phyloP scores from a whole-genome alignment of 495 filamentous ascomycete species.

The Gamarada debralockiae region DNA sequence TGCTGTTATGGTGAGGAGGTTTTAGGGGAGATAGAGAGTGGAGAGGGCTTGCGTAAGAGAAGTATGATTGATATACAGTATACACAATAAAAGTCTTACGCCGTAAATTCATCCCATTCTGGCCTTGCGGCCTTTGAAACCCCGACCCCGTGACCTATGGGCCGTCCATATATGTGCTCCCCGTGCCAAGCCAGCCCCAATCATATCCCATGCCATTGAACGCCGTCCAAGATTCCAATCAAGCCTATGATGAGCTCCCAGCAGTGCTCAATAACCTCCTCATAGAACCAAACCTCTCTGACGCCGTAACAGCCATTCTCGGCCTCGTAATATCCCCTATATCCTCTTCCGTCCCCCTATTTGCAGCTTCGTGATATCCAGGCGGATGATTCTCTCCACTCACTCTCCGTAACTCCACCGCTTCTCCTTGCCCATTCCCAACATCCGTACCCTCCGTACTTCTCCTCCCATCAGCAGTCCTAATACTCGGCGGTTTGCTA shows the following conservation, averaged over 20 bases:
- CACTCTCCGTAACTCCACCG: constrained; percentile 13
- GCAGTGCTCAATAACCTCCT: constrained; percentile 3
- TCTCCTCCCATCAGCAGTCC: neutral
- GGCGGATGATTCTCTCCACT: constrained; percentile 8
- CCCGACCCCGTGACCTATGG: neutral
- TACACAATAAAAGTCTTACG: no score
- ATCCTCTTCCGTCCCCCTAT: neutral
- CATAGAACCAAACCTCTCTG: constrained; percentile 4
- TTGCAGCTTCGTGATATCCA: constrained; percentile 11
- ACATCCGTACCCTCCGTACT: neutral
- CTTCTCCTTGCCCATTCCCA: neutral
- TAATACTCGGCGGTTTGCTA: constrained; percentile 26
- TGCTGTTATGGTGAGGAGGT: constrained; percentile 32
- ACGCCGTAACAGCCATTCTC: constrained; percentile 10
- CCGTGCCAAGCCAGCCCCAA: neutral
- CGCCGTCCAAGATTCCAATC: neutral
- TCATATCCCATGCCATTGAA: neutral
- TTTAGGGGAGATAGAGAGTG: neutral
- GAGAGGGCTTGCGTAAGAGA: no score
- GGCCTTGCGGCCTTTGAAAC: no score
- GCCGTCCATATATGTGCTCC: neutral
- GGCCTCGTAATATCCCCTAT: constrained; percentile 10
- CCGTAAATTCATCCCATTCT: no score
- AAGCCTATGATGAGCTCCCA: constrained; percentile 3
- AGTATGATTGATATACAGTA: no score